Base-by-base conservation (phyloP, 1,139 yeast genomes). In the Yamadazyma epiphylla region DNA sequence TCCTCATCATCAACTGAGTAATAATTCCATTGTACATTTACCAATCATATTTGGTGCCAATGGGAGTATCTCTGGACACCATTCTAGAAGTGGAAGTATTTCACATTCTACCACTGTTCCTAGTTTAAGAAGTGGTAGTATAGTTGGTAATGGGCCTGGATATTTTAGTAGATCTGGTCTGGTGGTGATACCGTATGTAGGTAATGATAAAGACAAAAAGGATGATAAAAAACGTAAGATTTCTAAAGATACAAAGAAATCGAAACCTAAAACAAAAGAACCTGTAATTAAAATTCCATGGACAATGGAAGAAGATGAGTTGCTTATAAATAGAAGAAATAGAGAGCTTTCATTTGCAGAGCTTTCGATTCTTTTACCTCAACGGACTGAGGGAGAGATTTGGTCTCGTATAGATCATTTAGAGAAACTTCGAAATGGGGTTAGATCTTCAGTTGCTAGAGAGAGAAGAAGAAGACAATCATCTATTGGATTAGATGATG, bases 311-410 rank as follows among this genome's bases (percentile, higher is more conserved):
- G 95, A 87, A 54, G 91, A 83, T 48, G 78, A 82, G 37, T 59
- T 87, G 33, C 52, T 82, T 25, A 63, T 74, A 29, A 70, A 76
- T 35, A 67, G 89, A 31, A 62, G 73, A 25, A 67, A 64, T 41
- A 54, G 77, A 35, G 84, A 81, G 37, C 59, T 87, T 21, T 71
- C 84, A 20, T 71, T 83, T 45, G 85, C 84, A 10, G 95, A 87
- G 53, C 62, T 87, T 26, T 74, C 84, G 8, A 78, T 86, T 24
- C 58, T 86, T 29, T 62, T 87, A 28, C 89, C 91, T 5, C 76
- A 74, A 38, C 70, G 87, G 39, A 70, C 91, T 1, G 91, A 82
- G 48, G 69, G 69, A n/a, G 94, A 84, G 43, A 85, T 85, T 22
- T 68, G 76, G 67, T 57, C 73, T 21, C 67, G 94, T 37, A 72